Conservation (phyloP, 148 eudicot species). For the Silene uniflora region DNA sequence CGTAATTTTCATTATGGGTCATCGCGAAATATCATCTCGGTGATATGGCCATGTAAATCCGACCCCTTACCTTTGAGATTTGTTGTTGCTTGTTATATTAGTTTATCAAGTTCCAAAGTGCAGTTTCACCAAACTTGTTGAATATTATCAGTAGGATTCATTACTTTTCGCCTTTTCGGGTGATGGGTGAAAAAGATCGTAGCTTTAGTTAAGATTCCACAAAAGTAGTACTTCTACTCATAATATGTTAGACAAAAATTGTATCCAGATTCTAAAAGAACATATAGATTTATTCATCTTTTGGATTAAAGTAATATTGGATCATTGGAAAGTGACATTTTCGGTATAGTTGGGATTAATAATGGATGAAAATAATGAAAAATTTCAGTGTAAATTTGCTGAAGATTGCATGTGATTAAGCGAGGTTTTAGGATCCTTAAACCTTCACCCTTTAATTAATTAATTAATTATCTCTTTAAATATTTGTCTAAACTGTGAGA, state of each 20-base stretch:
- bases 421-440: conserved; percentile 33
- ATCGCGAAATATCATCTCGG: neutral
- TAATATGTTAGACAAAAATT: neutral
- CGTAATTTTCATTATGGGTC: neutral
- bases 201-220: conserved; percentile 9
- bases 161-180: too few relatives aligned
- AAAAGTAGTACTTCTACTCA: neutral
- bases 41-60: too few relatives aligned
- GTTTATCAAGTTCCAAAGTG: too few relatives aligned
- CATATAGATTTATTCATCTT: neutral
- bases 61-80: too few relatives aligned
- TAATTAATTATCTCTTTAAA: neutral
- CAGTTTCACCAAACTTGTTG: too few relatives aligned
- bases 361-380: neutral
- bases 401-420: conserved; percentile 30
- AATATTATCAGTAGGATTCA: too few relatives aligned
- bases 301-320: neutral
- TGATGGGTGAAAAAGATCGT: neutral
- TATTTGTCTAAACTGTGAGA: conserved; percentile 18
- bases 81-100: too few relatives aligned
- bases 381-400: neutral
- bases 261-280: conserved; percentile 8
- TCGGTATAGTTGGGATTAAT: neutral
- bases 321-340: neutral
- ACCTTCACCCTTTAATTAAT: conserved; percentile 15